phyloP scores from a whole-genome alignment of 23 red algal genomes.

The Gracilariopsis chorda region DNA sequence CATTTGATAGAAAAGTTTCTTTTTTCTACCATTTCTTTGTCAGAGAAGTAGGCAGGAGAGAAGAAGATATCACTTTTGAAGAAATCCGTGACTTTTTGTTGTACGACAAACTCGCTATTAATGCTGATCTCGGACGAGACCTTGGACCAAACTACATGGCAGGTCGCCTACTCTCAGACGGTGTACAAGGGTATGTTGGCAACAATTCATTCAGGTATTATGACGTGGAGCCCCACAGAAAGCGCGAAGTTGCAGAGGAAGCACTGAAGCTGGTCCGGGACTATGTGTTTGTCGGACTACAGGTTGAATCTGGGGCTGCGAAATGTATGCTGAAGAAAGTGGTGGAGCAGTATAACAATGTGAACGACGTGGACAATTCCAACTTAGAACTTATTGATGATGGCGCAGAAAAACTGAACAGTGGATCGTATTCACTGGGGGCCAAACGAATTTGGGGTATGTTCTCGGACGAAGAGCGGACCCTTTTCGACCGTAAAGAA shows the following conservation, averaged over 20 bases:
- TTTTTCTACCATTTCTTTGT: conserved; percentile 67
- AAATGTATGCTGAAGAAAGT: conserved; percentile 42
- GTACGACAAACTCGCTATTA: conserved; percentile 25
- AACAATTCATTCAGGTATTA: conserved; percentile 8
- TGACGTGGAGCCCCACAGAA: neutral
- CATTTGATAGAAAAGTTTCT: conserved; percentile 54
- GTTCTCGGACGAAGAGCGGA: conserved; percentile 8
- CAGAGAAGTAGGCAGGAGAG: conserved; percentile 47
- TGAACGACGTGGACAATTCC: conserved; percentile 37
- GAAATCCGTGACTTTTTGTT: conserved; percentile 53
- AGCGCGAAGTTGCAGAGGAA: neutral
- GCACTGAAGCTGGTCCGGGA: conserved; percentile 17
- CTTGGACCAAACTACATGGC: conserved; percentile 63
- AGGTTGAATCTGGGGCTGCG: conserved; percentile 27
- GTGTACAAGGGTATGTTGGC: conserved; percentile 16
- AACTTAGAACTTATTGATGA: conserved; percentile 10
- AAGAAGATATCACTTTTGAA: conserved; percentile 30
- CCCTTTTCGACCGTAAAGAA: conserved; percentile 44
- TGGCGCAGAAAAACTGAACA: conserved; percentile 17
- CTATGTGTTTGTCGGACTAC: conserved; percentile 42
- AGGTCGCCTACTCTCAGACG: conserved; percentile 50
- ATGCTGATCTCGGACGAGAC: conserved; percentile 49
- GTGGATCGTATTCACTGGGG: conserved; percentile 34
- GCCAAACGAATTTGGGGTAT: conserved; percentile 34
- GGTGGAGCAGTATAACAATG: conserved; percentile 14